A percentile compares a stretch with the other conserved stretches of the same genome.
These are phyloP conservation scores for Biscutella laevigata DNA, from an alignment of 441 rosid species.

Conservation along the genomic window DNA sequence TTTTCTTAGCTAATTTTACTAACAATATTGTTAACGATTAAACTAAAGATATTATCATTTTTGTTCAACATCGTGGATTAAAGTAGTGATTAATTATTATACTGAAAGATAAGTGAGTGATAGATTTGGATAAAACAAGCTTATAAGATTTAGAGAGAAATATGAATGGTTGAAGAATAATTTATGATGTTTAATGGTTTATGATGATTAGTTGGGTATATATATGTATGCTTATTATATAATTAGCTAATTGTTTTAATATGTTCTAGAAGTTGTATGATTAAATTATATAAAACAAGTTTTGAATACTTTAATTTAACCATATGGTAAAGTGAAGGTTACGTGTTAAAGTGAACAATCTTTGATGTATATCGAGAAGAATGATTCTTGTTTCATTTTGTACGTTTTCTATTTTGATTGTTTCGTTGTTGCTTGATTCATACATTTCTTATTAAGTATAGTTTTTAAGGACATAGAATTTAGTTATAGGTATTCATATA, in stretches of 20 bases:
- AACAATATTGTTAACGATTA: not conserved
- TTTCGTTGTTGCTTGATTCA: too few relatives aligned
- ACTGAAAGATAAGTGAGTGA: slow-evolving; percentile 7
- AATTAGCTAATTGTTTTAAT: not conserved
- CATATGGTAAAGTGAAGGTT: slow-evolving; percentile 12
- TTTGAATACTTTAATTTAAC: not conserved
- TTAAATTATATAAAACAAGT: not conserved
- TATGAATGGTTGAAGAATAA: too few relatives aligned
- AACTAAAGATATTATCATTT: too few relatives aligned
- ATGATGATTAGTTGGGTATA: slow-evolving; percentile 14
- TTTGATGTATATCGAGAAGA: not conserved
- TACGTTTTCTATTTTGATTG: slow-evolving; percentile 11
- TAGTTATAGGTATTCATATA: too few relatives aligned
- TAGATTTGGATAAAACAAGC: slow-evolving; percentile 7
- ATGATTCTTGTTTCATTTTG: slow-evolving; percentile 2
- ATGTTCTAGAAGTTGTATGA: not conserved
- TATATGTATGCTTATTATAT: not conserved
- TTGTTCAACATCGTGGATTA: too few relatives aligned
- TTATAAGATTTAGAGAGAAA: too few relatives aligned
- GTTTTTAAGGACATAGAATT: too few relatives aligned
- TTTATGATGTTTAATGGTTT: not conserved
- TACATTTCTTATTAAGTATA: too few relatives aligned
- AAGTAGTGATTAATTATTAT: not conserved
- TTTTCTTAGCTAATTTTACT: not conserved
- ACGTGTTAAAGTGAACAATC: slow-evolving; percentile 13